Conservation (phyloP, 139 green algal species). For the Dunaliella primolecta region DNA sequence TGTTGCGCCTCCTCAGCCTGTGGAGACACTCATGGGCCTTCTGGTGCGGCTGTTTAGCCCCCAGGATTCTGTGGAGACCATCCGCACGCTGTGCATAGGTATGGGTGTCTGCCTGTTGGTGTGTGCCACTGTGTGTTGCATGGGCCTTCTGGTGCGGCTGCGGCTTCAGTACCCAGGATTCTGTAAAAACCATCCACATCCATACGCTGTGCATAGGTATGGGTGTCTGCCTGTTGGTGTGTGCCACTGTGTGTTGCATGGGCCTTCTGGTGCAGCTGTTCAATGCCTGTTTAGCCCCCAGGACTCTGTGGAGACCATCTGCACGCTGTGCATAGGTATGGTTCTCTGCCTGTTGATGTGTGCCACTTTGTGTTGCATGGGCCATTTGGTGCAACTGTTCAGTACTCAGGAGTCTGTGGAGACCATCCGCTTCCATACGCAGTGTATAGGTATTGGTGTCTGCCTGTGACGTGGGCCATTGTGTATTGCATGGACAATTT, state of each 20-base stretch:
- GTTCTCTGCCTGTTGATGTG: neutral
- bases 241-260: no score
- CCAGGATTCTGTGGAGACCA: slow-evolving; percentile 52
- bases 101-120: neutral
- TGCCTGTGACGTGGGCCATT: neutral
- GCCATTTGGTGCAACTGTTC: no score
- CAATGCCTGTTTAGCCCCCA: no score
- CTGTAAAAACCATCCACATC: neutral
- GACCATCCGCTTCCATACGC: slow-evolving; percentile 39
- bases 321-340: slow-evolving; percentile 33
- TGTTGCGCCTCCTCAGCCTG: slow-evolving; percentile 64
- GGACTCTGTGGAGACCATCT: slow-evolving; percentile 41
- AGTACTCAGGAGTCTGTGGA: slow-evolving; percentile 38
- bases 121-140: no score
- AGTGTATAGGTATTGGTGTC: slow-evolving; percentile 25
- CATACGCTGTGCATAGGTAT: neutral
- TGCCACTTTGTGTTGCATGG: no score
- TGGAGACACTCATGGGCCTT: slow-evolving; percentile 37
- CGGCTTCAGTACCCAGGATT: no score
- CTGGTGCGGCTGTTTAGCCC: slow-evolving; percentile 34
- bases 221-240: neutral
- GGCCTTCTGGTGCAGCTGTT: no score
- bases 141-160: no score
- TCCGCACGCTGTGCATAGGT: slow-evolving; percentile 49
- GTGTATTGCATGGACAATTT: no score